phyloP scores from a whole-genome alignment of 1,139 yeast species.

The Schwanniomyces etchellsii region DNA sequence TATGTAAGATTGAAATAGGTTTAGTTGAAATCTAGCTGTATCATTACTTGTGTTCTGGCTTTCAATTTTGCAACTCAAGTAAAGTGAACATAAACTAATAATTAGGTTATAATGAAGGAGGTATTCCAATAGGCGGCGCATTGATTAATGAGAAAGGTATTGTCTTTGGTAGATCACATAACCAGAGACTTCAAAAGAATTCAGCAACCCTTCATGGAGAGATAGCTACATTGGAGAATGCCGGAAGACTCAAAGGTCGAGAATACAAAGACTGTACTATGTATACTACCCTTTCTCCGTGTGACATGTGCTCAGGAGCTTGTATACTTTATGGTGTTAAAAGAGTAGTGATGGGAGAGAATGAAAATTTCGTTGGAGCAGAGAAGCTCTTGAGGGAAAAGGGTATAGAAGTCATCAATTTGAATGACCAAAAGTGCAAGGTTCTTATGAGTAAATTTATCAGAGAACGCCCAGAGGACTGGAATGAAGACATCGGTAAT shows the following conservation, averaged over 20 bases:
- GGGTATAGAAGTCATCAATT: slow-evolving; percentile 72
- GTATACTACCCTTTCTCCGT: slow-evolving; percentile 90
- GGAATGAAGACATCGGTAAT: slow-evolving; percentile 90
- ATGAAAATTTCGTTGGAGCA: slow-evolving; percentile 68
- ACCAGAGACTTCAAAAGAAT: slow-evolving; percentile 74
- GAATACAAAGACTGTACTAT: slow-evolving; percentile 68
- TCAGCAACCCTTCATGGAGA: slow-evolving; percentile 89
- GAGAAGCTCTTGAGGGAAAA: slow-evolving; percentile 62
- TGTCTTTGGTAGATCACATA: slow-evolving; percentile 82
- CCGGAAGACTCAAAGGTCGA: slow-evolving; percentile 74
- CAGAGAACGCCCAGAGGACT: slow-evolving; percentile 67
- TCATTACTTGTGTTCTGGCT: too few species aligned
- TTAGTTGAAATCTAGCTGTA: neutral
- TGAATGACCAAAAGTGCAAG: slow-evolving; percentile 64
- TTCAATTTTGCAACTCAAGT: neutral
- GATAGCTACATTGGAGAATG: slow-evolving; percentile 80
- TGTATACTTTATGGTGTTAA: slow-evolving; percentile 81
- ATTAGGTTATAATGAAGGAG: slow-evolving; percentile 70
- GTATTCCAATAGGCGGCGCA: slow-evolving; percentile 86
- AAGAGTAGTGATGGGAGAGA: slow-evolving; percentile 86
- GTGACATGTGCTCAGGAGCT: slow-evolving; percentile 94
- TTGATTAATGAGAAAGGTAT: slow-evolving; percentile 70
- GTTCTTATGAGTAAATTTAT: slow-evolving; percentile 74
- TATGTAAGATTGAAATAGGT: slow-evolving; percentile 24
- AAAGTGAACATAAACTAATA: slow-evolving; percentile 8